A percentile compares a stretch with the other conserved stretches of the same genome.
These are phyloP conservation scores for Fomes fomentarius DNA, from an alignment of 1,284 basidiomycete species.

Conservation along the genomic window DNA sequence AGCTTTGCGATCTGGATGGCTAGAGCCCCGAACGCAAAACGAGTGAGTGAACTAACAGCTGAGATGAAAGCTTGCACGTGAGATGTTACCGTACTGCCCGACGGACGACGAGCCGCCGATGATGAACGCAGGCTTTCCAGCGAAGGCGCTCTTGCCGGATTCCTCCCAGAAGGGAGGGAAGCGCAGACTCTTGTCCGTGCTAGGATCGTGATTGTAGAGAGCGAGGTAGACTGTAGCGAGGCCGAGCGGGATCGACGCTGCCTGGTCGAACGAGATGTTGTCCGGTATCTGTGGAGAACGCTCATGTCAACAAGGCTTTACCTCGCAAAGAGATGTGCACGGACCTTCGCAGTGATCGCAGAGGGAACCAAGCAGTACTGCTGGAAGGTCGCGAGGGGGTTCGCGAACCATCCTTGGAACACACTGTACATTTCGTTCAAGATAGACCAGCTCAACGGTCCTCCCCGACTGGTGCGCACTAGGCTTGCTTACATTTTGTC, in stretches of 20 bases:
- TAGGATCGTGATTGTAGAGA: slow-evolving; percentile 32
- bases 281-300: slow-evolving; percentile 29
- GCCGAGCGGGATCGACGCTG: slow-evolving; percentile 34
- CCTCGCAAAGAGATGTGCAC: not conserved
- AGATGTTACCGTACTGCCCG: slow-evolving; percentile 6
- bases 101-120: slow-evolving; percentile 43
- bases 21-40: slow-evolving; percentile 42
- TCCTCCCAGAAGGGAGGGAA: slow-evolving; percentile 33
- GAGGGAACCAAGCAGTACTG: slow-evolving; percentile 36
- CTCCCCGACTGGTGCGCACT: too few relatives aligned
- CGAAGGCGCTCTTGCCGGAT: slow-evolving; percentile 38
- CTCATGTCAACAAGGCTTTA: not conserved
- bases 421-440: too few relatives aligned
- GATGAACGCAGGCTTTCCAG: slow-evolving; percentile 42
- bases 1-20: slow-evolving; percentile 57
- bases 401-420: slow-evolving; percentile 28
- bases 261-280: slow-evolving; percentile 34
- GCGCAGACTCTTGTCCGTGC: slow-evolving; percentile 31
- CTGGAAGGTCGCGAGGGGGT: slow-evolving; percentile 35
- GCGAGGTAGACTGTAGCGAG: slow-evolving; percentile 32
- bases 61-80: not conserved
- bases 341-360: slow-evolving; percentile 35
- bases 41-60: not conserved
- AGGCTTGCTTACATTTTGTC: slow-evolving; percentile 45
- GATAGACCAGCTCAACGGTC: too few relatives aligned